A percentile compares a stretch with the other conserved stretches of the same genome.
phyloP scores from a whole-genome alignment of 73 alveolate genomes.

The Effrenium voratum region DNA sequence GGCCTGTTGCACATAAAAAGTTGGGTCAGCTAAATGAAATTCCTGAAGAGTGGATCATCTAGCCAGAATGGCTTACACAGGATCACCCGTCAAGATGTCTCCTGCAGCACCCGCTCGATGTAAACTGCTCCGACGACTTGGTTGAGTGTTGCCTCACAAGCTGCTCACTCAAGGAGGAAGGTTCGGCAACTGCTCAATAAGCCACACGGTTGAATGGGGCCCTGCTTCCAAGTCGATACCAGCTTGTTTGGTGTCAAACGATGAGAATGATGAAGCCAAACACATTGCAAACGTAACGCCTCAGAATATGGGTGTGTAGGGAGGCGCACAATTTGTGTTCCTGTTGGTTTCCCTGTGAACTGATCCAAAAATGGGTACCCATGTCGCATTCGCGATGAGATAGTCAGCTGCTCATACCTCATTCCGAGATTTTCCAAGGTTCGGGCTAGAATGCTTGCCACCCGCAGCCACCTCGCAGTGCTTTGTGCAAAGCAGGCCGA shows the following conservation, averaged over 20 bases:
- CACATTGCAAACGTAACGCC: no score
- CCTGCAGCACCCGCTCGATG: slow-evolving; percentile 80
- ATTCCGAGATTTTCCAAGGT: not conserved
- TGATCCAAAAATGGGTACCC: no score
- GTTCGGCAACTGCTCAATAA: not conserved
- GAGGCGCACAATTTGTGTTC: no score
- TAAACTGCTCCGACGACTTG: slow-evolving; percentile 83
- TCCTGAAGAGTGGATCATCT: not conserved
- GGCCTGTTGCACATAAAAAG: not conserved
- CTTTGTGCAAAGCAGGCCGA: no score
- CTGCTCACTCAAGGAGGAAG: not conserved
- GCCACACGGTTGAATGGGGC: no score
- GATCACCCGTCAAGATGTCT: not conserved
- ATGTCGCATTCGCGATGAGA: no score
- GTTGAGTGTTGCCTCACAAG: slow-evolving; percentile 52
- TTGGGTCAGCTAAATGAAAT: not conserved
- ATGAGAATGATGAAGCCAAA: no score
- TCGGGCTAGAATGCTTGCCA: slow-evolving; percentile 39
- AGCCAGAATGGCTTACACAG: not conserved
- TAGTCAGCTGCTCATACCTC: not conserved
- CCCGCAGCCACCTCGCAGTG: slow-evolving; percentile 43
- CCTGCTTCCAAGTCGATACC: no score
- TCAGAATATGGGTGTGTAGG: no score
- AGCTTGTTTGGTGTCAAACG: no score
- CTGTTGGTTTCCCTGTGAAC: no score